A percentile compares a stretch with the other conserved stretches of the same genome.
These are phyloP conservation scores for Xylariaceae sp. DNA, from an alignment of 2,329 filamentous ascomycete genomes.

Conservation along the genomic window DNA sequence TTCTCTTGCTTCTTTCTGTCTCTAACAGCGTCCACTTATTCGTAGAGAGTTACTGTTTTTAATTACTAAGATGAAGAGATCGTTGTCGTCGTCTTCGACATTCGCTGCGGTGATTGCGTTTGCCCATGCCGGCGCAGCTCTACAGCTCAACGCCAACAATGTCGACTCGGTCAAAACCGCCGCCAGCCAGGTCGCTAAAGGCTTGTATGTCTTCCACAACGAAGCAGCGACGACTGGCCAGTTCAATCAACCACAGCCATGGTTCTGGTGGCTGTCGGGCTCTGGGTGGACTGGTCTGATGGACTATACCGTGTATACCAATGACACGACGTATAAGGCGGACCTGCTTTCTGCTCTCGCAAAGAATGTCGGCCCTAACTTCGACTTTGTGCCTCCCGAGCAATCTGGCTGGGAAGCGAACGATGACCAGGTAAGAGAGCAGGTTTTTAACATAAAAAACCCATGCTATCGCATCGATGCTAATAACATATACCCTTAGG, in stretches of 20 bases:
- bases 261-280: conserved; percentile 47
- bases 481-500: conserved; percentile 20
- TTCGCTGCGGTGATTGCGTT: conserved; percentile 25
- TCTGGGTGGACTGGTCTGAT: conserved; percentile 43
- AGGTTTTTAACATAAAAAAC: no score
- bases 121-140: conserved; percentile 29
- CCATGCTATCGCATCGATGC: no score
- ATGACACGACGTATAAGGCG: conserved; percentile 59
- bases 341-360: conserved; percentile 49
- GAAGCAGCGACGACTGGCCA: conserved; percentile 40
- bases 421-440: conserved; percentile 61
- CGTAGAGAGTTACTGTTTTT: no score
- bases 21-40: not conserved
- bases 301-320: conserved; percentile 50
- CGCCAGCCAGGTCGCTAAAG: conserved; percentile 39
- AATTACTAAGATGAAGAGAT: conserved; percentile 33
- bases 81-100: conserved; percentile 21
- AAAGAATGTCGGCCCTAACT: conserved; percentile 54
- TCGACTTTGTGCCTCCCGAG: conserved; percentile 58
- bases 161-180: conserved; percentile 35
- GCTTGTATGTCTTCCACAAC: conserved; percentile 42
- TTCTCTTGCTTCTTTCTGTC: not conserved
- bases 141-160: conserved; percentile 36
- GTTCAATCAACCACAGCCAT: conserved; percentile 43
- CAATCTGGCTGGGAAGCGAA: conserved; percentile 56